These are phyloP conservation scores for Rhynchospora tenuis DNA, from an alignment of 176 grass and related monocot species.

Conservation along the genomic window DNA sequence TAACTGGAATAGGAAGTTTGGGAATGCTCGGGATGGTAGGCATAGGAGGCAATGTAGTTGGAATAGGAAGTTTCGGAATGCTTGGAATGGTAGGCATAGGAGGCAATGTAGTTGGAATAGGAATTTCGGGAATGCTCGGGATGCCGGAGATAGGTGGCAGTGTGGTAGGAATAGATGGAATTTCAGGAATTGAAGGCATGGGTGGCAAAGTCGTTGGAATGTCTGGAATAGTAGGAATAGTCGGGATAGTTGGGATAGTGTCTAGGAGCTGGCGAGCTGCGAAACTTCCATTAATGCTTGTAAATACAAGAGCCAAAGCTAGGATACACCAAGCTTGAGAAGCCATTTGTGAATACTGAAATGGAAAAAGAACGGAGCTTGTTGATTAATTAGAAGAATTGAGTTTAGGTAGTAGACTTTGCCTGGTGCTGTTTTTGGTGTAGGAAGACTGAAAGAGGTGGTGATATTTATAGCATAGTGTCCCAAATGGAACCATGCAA, in stretches of 20 bases:
- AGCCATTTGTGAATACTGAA: slow-evolving; percentile 53
- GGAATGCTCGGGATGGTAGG: not conserved
- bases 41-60: not conserved
- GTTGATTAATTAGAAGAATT: not conserved
- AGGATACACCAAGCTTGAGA: slow-evolving; percentile 26
- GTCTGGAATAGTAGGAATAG: slow-evolving; percentile 18
- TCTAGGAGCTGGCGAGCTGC: slow-evolving; percentile 58
- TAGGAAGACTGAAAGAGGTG: not conserved
- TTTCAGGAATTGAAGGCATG: slow-evolving; percentile 10
- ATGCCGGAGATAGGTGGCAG: not conserved
- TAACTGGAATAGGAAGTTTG: not conserved
- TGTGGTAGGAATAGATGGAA: not conserved
- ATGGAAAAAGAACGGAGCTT: not conserved
- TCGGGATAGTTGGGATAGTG: slow-evolving; percentile 28
- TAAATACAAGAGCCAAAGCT: slow-evolving; percentile 37
- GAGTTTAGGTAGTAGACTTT: not conserved
- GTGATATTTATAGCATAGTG: slow-evolving; percentile 21
- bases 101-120: not conserved
- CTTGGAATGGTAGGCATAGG: not conserved
- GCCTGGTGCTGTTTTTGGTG: slow-evolving; percentile 2
- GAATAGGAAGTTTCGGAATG: not conserved
- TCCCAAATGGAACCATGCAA: not conserved
- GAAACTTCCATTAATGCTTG: slow-evolving; percentile 36
- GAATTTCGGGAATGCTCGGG: not conserved
- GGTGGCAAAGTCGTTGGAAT: slow-evolving; percentile 29